Conservation (phyloP, 2,329 filamentous ascomycete species). For the Colletotrichum tropicicola region DNA sequence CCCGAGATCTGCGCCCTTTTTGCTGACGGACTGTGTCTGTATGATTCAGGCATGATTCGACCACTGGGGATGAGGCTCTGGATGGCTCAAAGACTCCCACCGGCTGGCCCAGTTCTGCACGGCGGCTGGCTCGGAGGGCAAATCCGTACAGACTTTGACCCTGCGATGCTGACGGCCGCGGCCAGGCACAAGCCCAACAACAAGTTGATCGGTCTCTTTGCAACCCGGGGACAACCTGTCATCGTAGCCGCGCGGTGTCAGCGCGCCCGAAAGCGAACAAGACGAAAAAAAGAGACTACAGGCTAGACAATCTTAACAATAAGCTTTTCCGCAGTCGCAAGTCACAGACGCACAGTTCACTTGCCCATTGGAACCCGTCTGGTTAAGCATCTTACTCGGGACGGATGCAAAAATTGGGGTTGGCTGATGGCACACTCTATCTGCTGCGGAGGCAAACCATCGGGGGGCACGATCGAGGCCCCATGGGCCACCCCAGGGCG, state of each 20-base stretch:
- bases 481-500: background rate
- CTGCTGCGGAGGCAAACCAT: slow-evolving; percentile 7
- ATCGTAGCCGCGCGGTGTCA: background rate
- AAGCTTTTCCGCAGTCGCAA: slow-evolving; percentile 1
- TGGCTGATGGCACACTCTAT: slow-evolving; percentile 8
- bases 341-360: background rate
- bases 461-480: background rate
- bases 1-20: too few relatives aligned
- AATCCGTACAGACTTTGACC: too few relatives aligned
- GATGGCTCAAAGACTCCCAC: too few relatives aligned
- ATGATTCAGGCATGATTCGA: too few relatives aligned
- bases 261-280: background rate
- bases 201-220: background rate
- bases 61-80: too few relatives aligned
- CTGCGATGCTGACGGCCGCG: too few relatives aligned
- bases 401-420: slow-evolving; percentile 2
- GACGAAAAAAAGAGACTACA: too few relatives aligned
- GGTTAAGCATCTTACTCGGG: slow-evolving; percentile 22
- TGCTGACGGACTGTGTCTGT: too few relatives aligned
- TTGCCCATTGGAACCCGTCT: background rate
- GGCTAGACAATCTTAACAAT: slow-evolving; percentile 16
- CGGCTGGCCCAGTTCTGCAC: too few relatives aligned
- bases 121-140: too few relatives aligned
- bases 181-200: background rate
- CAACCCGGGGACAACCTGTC: slow-evolving; percentile 1